Conservation (phyloP, 2,329 filamentous ascomycete genomes). For the Diplocarpon mali region DNA sequence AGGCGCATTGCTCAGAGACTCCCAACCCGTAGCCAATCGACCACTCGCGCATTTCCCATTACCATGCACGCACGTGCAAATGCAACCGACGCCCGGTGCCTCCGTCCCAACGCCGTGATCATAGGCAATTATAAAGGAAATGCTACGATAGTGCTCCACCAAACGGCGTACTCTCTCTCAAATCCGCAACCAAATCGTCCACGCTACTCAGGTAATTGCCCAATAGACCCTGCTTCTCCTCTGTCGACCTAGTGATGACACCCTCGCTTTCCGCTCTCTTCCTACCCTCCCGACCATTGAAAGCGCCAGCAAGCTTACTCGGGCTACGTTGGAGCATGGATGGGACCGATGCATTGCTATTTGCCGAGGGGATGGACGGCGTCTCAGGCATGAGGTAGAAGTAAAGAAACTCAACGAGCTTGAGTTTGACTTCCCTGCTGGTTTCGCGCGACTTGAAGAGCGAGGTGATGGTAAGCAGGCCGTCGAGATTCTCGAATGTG, state of each 20-base stretch:
- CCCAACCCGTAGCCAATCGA: neutral
- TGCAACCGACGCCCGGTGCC: conserved; percentile 12
- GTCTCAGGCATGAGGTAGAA: conserved; percentile 97
- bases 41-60: conserved; percentile 13
- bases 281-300: conserved; percentile 32
- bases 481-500: conserved; percentile 84
- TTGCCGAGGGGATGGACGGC: conserved; percentile 42
- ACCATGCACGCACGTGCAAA: conserved; percentile 6
- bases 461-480: conserved; percentile 80
- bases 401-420: conserved; percentile 94
- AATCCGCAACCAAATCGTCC: conserved; percentile 57
- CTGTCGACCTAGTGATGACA: conserved; percentile 41
- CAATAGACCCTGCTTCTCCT: conserved; percentile 56
- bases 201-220: conserved; percentile 50
- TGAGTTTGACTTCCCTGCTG: conserved; percentile 80
- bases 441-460: conserved; percentile 86
- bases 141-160: conserved; percentile 42
- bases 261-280: conserved; percentile 28
- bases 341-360: conserved; percentile 34
- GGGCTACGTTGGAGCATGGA: conserved; percentile 54
- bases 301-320: conserved; percentile 53
- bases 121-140: conserved; percentile 13
- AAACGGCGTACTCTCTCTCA: conserved; percentile 70
- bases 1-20: no score
- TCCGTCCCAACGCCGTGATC: conserved; percentile 9